Base-by-base conservation (phyloP, 2,329 filamentous ascomycete species). In the Waltergamsia citrina region DNA sequence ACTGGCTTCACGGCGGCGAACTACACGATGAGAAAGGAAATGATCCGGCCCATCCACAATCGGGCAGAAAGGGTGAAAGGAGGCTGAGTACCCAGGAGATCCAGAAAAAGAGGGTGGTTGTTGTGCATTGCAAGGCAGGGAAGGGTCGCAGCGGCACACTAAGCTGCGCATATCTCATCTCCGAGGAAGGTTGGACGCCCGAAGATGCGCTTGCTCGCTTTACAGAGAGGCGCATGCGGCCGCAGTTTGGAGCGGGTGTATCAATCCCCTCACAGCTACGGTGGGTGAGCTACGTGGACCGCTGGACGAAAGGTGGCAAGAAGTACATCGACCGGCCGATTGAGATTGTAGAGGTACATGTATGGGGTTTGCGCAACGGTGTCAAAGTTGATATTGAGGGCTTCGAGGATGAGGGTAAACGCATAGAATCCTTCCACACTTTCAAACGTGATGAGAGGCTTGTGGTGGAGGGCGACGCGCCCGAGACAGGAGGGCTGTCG, bases 81-180 rank as follows among this genome's bases (percentile, higher is more conserved):
- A n/a, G 7, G 28, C n/a, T 11, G 15, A 17, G 15, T 4, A 17
- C 5, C 11, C 26, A 28, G 18, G 29, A 17, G 6, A 54, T 33
- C 16, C 50, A 58, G 22, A 51, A 51, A 29, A 54, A 57, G 24
- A 69, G 86, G 22, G 85, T 96, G 0, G 81, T 81, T 0, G 88
- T 96, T 6, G 86, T 96, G 7, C 92, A 98, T 57, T 96, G 92
- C 65, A 96, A 96, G 54, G 92, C 92, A 2, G 92, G 92, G 3
- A 98, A 98, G 58, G 92, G 92, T 2, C 71, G 92, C 33, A 94
- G 85, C 43, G 92, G 92, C 4, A 94, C 86, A 0, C 77, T 86
- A 47, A 80, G 81, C 20, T 94, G 85, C 57, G 85, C 82, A 46
- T 96, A 94, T 53, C 65, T 98, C 38, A 92, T 98, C 47, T 79